These are phyloP conservation scores for Tylopilus sp. DNA, from an alignment of 1,284 basidiomycete species.

Conservation along the genomic window DNA sequence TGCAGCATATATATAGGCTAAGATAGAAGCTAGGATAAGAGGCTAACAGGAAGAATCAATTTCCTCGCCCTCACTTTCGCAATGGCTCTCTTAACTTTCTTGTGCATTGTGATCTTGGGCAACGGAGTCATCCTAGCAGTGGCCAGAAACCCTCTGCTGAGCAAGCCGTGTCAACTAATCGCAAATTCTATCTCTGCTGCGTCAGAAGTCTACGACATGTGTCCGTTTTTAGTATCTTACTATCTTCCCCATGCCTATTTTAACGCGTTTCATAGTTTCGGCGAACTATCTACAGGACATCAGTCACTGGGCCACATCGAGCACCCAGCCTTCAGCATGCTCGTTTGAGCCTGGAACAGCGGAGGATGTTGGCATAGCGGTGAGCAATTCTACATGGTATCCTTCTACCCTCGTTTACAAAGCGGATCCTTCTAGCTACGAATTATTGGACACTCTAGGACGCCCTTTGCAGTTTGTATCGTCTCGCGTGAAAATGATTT, in stretches of 20 bases:
- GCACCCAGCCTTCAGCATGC: conserved; percentile 6
- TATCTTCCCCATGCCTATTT: background rate
- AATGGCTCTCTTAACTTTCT: background rate
- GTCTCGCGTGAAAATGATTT: background rate
- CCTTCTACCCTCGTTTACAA: background rate
- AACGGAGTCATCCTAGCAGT: background rate
- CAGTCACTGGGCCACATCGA: conserved; percentile 12
- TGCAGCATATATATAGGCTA: too few species aligned
- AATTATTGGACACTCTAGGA: conserved; percentile 9
- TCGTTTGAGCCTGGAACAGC: conserved; percentile 16
- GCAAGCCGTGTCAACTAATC: conserved; percentile 3
- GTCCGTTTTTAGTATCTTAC: conserved; percentile 1
- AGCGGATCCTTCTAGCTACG: conserved; percentile 3
- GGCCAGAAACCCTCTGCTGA: background rate
- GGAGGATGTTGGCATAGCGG: conserved; percentile 12
- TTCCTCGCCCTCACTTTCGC: background rate
- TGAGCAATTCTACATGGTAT: background rate
- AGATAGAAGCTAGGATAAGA: too few species aligned
- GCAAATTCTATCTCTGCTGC: conserved; percentile 2
- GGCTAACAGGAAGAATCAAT: too few species aligned
- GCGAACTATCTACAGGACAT: conserved; percentile 6
- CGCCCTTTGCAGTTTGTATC: conserved; percentile 14
- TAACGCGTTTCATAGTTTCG: conserved; percentile 1
- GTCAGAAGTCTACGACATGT: conserved; percentile 7
- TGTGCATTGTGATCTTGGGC: background rate